Evolutionary conservation across 2,329 filamentous ascomycete species (phyloP), one percentile per base, ranked within the genome.

Genomic region (Verticillium zaregamsianum): DNA sequence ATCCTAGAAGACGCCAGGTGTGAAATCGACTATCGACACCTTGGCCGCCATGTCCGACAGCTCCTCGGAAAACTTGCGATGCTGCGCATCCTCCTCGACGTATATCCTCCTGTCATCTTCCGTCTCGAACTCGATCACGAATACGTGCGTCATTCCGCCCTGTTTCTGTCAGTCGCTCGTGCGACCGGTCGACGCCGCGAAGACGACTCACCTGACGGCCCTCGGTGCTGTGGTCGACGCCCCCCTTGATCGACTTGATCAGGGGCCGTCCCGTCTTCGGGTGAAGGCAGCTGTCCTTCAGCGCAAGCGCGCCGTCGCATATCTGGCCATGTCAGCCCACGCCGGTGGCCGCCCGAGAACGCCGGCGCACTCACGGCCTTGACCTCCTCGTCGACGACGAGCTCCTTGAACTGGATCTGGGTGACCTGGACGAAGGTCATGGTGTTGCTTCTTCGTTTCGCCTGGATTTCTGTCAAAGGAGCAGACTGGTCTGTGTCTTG

Each of bases 381-480:
- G 8, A 90, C 76, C 35, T 82, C 77, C 17, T 81, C 79, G 1
- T 77, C 66, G 1, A 77, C 76, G 2, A 79, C 72, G 0, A 76
- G 75, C 0, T 83, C 72, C 69, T 88, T 87, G 77, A 90, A 90
- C 64, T 86, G 80, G 68, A 91, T 88, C 31, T 90, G 77, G 3
- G 91, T 88, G 58, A 91, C 82, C 70, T 91, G 89, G n/a, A 85
- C 77, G 66, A 91, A 80, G 0, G 85, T 70, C 87, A 90, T 90
- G 2, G 57, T 57, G 14, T 7, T 15, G 14, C 32, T 31, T 31
- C n/a, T 11, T 31, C 8, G 6, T 56, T 20, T n/a, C 56, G 55
- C 11, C 6, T 14, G 40, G 37, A 39, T 4, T 6, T n/a, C 6
- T 20, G n/a, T n/a, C n/a, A 40, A 28, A 33, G 1, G 23, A 14